phyloP scores from a whole-genome alignment of 1,139 yeast genomes.

The Blastobotrys petasosporus region DNA sequence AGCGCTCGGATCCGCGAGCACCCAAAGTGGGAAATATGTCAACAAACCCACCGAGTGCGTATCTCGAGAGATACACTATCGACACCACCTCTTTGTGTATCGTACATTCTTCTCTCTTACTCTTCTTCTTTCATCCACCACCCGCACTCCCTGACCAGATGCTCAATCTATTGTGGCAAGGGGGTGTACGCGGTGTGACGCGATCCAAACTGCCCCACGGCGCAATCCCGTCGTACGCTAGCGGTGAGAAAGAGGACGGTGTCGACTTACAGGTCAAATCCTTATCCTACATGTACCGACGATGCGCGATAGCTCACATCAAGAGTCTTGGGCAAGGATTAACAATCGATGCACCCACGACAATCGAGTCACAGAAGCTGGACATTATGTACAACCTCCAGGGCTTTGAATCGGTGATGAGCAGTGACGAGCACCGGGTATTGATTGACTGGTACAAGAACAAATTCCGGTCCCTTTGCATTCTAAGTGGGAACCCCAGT shows the following conservation, averaged over 20 bases:
- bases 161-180: constrained; percentile 4
- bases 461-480: constrained; percentile 54
- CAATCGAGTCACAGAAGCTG: constrained; percentile 37
- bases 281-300: constrained; percentile 49
- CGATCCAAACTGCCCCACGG: constrained; percentile 19
- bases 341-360: background rate
- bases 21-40: constrained; percentile 2
- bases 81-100: background rate
- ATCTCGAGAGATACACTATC: background rate
- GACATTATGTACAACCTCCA: constrained; percentile 49
- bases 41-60: background rate
- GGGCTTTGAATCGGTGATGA: constrained; percentile 40
- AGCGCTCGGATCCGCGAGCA: background rate
- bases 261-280: constrained; percentile 56
- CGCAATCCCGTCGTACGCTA: constrained; percentile 42
- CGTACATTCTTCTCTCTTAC: no score
- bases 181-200: background rate
- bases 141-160: background rate
- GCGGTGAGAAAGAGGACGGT: constrained; percentile 48
- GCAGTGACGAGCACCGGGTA: constrained; percentile 53
- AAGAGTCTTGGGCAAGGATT: constrained; percentile 1
- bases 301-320: constrained; percentile 39
- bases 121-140: background rate
- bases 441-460: constrained; percentile 60
- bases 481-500: constrained; percentile 45